These are phyloP conservation scores for Puccinellia tenuiflora DNA, from an alignment of 176 grass and related monocot genomes.

Conservation along the genomic window DNA sequence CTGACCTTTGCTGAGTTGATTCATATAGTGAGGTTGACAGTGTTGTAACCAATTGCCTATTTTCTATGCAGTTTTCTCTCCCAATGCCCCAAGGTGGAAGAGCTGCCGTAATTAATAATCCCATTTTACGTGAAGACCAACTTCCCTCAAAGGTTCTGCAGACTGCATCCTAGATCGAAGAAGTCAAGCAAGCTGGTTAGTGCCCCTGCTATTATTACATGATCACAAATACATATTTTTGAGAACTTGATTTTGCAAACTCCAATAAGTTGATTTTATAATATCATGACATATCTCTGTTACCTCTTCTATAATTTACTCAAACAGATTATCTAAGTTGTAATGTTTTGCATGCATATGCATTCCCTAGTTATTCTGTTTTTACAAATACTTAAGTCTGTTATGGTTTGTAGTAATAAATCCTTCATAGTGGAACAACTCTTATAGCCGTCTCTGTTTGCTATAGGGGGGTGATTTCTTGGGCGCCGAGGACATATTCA, in stretches of 20 bases:
- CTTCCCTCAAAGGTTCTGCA: constrained; percentile 91
- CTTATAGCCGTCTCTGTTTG: background rate
- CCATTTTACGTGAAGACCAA: constrained; percentile 90
- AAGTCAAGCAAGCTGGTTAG: constrained; percentile 75
- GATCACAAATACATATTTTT: background rate
- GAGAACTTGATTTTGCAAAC: background rate
- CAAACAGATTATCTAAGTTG: background rate
- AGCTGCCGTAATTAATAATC: constrained; percentile 74
- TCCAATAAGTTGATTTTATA: background rate
- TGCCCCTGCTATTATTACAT: constrained; percentile 6
- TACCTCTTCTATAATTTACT: background rate
- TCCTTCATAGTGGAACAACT: background rate
- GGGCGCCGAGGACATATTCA: constrained; percentile 65
- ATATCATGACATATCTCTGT: background rate
- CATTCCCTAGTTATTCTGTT: background rate
- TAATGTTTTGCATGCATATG: background rate
- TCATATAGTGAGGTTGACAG: background rate
- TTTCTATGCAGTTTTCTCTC: constrained; percentile 77
- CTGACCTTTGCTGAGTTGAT: background rate
- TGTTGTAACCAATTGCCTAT: constrained; percentile 17
- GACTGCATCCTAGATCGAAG: constrained; percentile 68
- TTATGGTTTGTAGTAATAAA: background rate
- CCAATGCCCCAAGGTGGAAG: constrained; percentile 97
- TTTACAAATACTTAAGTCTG: background rate
- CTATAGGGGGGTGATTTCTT: constrained; percentile 70